Base-by-base conservation (phyloP, 1,284 basidiomycete genomes). In the Cystobasidium pallidum region DNA sequence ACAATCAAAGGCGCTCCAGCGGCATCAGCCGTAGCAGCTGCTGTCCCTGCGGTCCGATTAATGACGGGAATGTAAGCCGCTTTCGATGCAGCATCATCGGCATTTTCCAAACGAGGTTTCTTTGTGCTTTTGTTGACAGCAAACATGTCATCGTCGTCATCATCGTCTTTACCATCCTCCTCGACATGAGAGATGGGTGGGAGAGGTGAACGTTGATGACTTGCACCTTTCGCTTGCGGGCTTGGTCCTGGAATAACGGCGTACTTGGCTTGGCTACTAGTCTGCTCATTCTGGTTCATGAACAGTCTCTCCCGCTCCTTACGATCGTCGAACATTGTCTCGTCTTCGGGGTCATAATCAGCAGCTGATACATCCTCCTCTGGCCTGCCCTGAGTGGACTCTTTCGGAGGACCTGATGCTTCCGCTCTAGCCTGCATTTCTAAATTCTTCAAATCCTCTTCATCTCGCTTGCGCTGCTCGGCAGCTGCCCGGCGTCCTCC, bases 111-210 rank as follows among this genome's bases (percentile, higher is more conserved):
- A 78, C 85, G 86, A 76, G 81, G 83, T 77, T 81, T 83, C 79
- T 86, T 85, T 13, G 79, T 78, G 39, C 83, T 83, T 1, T 84
- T 80, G 30, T 83, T 83, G 41, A 90, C 84, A 11, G 91, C 88
- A 78, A 95, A 95, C 92, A 94, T 91, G 79, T 94, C 91, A 74
- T 92, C 84, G 58, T 93, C 90, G 8, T 84, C 84, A 4, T 81
- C 80, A 13, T 90, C 90, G 11, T 89, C 88, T 13, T 87, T 88
- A 13, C 87, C 88, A 45, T 85, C 85, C 19, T 64, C 28, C 34
- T 64, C 81, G 17, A 77, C 75, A 15, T 82, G 84, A 17, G 88
- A 84, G 10, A 75, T 76, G 11, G 78, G 72, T 13, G 19, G 28
- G 15, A 36, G 34, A 21, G 39, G 45, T 24, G n/a, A n/a, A 52